These are phyloP conservation scores for Mychonastes homosphaera DNA, from an alignment of 139 green algal species.

Conservation along the genomic window DNA sequence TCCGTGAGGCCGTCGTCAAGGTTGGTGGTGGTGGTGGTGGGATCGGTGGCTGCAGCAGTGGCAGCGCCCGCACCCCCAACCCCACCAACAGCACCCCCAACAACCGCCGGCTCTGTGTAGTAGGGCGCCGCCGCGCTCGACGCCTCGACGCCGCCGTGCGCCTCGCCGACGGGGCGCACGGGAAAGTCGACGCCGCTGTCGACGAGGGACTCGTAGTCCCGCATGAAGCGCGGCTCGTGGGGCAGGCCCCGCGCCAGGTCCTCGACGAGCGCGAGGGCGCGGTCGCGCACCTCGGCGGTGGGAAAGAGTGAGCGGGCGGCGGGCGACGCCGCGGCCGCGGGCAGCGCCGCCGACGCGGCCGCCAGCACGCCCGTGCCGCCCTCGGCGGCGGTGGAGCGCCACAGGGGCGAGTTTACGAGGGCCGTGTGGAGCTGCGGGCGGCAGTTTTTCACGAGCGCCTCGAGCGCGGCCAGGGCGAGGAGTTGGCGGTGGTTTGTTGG, in stretches of 20 bases:
- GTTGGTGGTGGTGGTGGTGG: too few relatives aligned
- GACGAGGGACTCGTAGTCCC: constrained; percentile 11
- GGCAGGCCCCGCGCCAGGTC: constrained; percentile 34
- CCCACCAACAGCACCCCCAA: background rate
- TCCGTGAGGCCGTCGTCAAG: constrained; percentile 17
- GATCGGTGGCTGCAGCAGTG: background rate
- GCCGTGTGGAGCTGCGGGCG: constrained; percentile 29
- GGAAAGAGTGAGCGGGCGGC: background rate
- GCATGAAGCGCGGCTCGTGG: background rate
- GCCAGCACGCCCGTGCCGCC: background rate
- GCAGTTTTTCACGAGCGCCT: constrained; percentile 54
- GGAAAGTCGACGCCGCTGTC: constrained; percentile 40
- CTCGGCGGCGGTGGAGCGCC: constrained; percentile 2
- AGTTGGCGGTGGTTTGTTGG: background rate
- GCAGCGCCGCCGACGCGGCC: background rate
- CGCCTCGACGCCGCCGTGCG: too few relatives aligned
- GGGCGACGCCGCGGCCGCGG: background rate
- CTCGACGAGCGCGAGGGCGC: constrained; percentile 39
- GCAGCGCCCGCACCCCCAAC: background rate
- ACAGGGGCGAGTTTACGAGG: constrained; percentile 32
- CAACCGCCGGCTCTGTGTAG: constrained; percentile 8
- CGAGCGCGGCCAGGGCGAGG: constrained; percentile 22
- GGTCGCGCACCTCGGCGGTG: constrained; percentile 37
- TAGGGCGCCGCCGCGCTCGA: too few relatives aligned
- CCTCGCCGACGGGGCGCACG: constrained; percentile 5